These are phyloP conservation scores for Coemansia sp. DNA, from an alignment of 192 early-diverging fungal genomes.

Conservation along the genomic window DNA sequence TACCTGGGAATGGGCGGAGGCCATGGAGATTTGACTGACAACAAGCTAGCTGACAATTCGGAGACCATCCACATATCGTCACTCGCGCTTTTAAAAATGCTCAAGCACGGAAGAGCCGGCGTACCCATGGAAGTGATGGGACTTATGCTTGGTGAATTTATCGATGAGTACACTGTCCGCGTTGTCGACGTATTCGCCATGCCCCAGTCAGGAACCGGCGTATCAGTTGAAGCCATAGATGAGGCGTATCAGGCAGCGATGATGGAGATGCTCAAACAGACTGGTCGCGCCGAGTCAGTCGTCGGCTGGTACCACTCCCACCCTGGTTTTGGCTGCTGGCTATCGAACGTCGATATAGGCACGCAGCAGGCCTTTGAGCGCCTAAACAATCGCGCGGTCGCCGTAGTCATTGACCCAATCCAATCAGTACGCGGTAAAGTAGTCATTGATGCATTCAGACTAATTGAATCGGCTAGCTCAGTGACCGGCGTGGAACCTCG, in stretches of 20 bases:
- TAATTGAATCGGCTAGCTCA: conserved; percentile 86
- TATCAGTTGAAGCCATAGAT: conserved; percentile 99
- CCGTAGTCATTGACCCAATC: conserved; percentile 99
- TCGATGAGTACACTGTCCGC: conserved; percentile 99
- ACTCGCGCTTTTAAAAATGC: conserved; percentile 95
- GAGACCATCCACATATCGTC: conserved; percentile 99
- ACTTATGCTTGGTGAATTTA: conserved; percentile 99
- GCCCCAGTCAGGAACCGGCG: conserved; percentile 99
- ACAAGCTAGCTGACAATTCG: conserved; percentile 76
- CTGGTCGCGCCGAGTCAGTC: conserved; percentile 97
- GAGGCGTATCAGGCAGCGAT: conserved; percentile 99
- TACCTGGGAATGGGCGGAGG: conserved; percentile 45
- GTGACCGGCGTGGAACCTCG: conserved; percentile 92
- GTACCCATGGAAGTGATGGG: conserved; percentile 99
- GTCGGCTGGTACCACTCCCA: conserved; percentile 99
- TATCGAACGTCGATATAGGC: conserved; percentile 98
- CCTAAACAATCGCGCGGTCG: conserved; percentile 91
- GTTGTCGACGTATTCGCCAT: conserved; percentile 99
- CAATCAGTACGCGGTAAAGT: conserved; percentile 99
- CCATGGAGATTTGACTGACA: conserved; percentile 45
- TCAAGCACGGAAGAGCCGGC: conserved; percentile 94
- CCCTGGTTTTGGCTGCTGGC: conserved; percentile 99
- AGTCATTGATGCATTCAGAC: conserved; percentile 98
- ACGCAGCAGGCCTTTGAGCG: conserved; percentile 99
- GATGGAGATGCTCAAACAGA: conserved; percentile 99